Evolutionary conservation across 371 early-diverging fungal genomes (phyloP).

Genomic region (Syncephalastrum racemosum): DNA sequence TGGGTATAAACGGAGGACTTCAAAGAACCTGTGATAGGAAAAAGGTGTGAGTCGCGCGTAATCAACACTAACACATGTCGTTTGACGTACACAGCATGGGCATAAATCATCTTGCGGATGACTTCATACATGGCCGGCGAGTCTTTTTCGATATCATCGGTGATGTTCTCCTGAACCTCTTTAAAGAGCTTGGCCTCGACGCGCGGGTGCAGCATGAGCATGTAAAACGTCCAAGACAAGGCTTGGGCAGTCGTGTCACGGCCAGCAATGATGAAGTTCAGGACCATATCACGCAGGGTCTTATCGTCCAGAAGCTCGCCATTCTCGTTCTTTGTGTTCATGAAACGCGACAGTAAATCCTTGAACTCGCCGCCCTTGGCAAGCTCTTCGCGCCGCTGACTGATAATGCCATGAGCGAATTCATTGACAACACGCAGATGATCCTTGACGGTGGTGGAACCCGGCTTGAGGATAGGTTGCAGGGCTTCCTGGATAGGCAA

Average conservation of each 20-base stretch:
- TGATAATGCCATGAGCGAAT: conserved; percentile 33
- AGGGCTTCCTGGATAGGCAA: conserved; percentile 31
- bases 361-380: conserved; percentile 19
- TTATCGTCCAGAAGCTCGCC: conserved; percentile 31
- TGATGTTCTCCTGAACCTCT: conserved; percentile 39
- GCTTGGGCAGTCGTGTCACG: conserved; percentile 73
- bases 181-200: conserved; percentile 36
- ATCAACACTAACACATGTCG: background rate
- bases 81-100: conserved; percentile 13
- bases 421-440: conserved; percentile 31
- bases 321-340: conserved; percentile 45
- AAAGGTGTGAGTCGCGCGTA: background rate
- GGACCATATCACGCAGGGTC: conserved; percentile 47
- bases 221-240: conserved; percentile 62
- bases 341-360: conserved; percentile 51
- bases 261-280: conserved; percentile 56
- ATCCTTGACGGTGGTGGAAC: conserved; percentile 16
- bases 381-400: conserved; percentile 20
- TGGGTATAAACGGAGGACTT: background rate
- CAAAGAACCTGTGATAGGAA: background rate
- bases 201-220: conserved; percentile 42
- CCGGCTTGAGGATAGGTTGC: conserved; percentile 5
- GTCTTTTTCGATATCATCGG: conserved; percentile 20
- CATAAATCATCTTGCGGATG: conserved; percentile 34
- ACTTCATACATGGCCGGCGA: conserved; percentile 42